These are phyloP conservation scores for Elsinoe australis DNA, from an alignment of 2,329 filamentous ascomycete genomes.

Conservation along the genomic window DNA sequence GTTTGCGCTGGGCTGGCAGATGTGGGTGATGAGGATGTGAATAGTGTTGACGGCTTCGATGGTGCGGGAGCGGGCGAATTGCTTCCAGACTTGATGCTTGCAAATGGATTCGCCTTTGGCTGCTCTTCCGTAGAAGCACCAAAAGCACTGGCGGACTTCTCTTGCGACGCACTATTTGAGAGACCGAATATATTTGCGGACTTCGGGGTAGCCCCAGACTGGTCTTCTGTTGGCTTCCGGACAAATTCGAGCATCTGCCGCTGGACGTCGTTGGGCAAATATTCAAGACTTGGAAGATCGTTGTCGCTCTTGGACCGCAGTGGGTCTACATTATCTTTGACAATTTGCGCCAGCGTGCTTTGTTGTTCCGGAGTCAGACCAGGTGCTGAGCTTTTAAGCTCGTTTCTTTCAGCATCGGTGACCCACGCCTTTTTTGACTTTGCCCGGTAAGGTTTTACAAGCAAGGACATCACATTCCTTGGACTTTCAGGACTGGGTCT, in stretches of 20 bases:
- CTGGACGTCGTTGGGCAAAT: constrained; percentile 17
- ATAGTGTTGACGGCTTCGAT: neutral
- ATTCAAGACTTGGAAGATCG: constrained; percentile 6
- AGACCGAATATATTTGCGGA: constrained; percentile 4
- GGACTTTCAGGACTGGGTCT: neutral
- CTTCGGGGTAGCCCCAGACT: neutral
- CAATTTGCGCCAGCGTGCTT: constrained; percentile 16
- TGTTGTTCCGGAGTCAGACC: constrained; percentile 16
- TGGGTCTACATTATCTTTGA: constrained; percentile 17
- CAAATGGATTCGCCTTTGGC: constrained; percentile 15
- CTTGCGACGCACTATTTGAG: neutral
- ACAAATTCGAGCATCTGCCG: constrained; percentile 19
- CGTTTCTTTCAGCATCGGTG: constrained; percentile 18
- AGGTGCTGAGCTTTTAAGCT: constrained; percentile 18
- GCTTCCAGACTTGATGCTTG: constrained; percentile 13
- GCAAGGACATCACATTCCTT: neutral
- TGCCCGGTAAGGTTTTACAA: constrained; percentile 11
- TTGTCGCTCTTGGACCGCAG: neutral
- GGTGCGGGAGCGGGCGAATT: neutral
- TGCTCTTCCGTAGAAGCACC: neutral
- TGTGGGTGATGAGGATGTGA: neutral
- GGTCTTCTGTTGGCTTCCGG: constrained; percentile 3
- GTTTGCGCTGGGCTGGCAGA: neutral
- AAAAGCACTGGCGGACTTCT: neutral
- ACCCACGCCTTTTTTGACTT: constrained; percentile 15